Evolutionary conservation across 2,329 filamentous ascomycete species (phyloP), one percentile per base, ranked within the genome.

Genomic region (Ustilaginoidea virens): DNA sequence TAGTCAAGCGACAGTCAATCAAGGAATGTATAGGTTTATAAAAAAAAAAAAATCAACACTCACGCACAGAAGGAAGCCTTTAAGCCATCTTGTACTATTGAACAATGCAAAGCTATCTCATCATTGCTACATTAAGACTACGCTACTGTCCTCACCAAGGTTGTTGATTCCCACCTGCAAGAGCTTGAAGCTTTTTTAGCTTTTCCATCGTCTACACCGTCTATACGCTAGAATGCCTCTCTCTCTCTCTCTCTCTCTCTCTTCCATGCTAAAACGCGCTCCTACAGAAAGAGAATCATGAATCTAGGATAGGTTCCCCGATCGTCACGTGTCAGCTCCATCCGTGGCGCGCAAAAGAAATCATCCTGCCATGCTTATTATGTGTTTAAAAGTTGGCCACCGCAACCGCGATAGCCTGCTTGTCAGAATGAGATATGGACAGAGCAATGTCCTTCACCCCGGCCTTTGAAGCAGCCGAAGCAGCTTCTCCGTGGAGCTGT

Each of bases 371-470:
- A 9, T 10, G 6, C 17, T 12, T 25, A 3, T 23, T 15, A 15
- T 7, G 12, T 17, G 24, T 34, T 51, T 70, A 85, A 47, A 90
- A 80, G 32, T 73, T 77, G 31, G 85, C 78, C 35, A 92, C 79
- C 2, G 92, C 90, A 45, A 98, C 81, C 25, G 90, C 87, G 46
- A 96, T 86, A 36, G 90, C 86, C 58, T 98, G 90, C 34, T 68
- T 76, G 43, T 96, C 87, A 22, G 80, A 90, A 58, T 98, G 92
- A 44, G 87, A 94, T 49, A 98, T 94, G 48, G 85, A 93, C 42
- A 98, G 80, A 39, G 69, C 87, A 39, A 96, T 77, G 31, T 75
- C 74, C 64, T 87, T 92, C 24, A 96, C 74, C 36, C 86, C 83
- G 16, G 79, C 83, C 52, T 81, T 68, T 52, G 79, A 74, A n/a